Conservation (phyloP, 176 grass and related monocot species). For the Zoysia pacifica region DNA sequence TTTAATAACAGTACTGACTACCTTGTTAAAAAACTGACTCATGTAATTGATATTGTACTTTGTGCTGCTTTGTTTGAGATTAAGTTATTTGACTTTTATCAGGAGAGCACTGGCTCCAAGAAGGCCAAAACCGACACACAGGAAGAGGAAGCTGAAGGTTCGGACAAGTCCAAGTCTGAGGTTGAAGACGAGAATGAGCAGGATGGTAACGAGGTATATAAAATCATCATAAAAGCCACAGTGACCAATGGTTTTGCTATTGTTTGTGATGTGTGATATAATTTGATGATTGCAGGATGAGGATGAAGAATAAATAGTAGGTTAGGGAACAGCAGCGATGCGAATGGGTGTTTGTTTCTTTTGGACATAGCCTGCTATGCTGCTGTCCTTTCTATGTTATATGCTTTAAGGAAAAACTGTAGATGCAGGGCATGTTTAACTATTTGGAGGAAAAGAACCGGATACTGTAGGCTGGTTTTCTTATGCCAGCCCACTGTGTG, state of each 20-base stretch:
- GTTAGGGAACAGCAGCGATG: constrained; percentile 35
- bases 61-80: constrained; percentile 8
- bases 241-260: background rate
- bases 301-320: constrained; percentile 66
- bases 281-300: constrained; percentile 52
- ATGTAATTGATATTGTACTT: constrained; percentile 4
- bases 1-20: background rate
- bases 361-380: constrained; percentile 46
- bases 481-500: constrained; percentile 27
- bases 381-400: constrained; percentile 33
- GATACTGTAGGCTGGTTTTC: constrained; percentile 35
- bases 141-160: constrained; percentile 58
- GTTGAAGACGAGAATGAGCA: constrained; percentile 71
- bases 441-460: constrained; percentile 21
- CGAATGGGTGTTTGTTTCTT: constrained; percentile 40
- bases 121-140: constrained; percentile 60
- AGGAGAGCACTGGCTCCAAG: constrained; percentile 59
- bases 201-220: constrained; percentile 52
- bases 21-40: background rate
- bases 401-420: constrained; percentile 47
- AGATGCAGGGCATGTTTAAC: constrained; percentile 38
- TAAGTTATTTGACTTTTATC: constrained; percentile 3
- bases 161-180: constrained; percentile 84
- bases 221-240: background rate
- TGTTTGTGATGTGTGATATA: constrained; percentile 36